Percentiles rank a stretch among this genome's conserved stretches.
These are phyloP conservation scores for Verticillium zaregamsianum DNA, from an alignment of 2,329 filamentous ascomycete species.

Conservation along the genomic window DNA sequence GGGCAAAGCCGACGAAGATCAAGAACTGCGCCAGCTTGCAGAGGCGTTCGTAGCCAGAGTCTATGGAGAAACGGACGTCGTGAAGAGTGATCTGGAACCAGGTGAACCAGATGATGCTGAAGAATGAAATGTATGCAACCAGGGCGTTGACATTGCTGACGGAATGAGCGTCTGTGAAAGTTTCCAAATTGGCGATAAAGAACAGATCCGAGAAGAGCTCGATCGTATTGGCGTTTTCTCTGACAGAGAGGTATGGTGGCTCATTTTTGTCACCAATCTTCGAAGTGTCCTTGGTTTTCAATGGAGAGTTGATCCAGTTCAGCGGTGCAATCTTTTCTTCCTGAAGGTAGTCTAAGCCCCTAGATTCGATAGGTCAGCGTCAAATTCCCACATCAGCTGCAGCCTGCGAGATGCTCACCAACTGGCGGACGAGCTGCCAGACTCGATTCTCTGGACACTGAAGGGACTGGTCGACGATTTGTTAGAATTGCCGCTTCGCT, in stretches of 20 bases:
- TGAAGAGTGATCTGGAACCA: conserved; percentile 57
- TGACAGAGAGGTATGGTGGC: not conserved
- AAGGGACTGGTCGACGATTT: not conserved
- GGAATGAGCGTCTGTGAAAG: conserved; percentile 50
- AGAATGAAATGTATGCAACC: conserved; percentile 44
- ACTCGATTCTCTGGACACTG: not conserved
- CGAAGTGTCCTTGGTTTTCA: conserved; percentile 1
- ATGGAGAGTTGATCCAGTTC: conserved; percentile 10
- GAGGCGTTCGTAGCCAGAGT: conserved; percentile 49
- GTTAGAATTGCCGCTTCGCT: not conserved
- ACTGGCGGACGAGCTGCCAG: not conserved
- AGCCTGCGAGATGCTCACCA: not conserved
- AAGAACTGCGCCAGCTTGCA: conserved; percentile 51
- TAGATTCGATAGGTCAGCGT: not conserved
- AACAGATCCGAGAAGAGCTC: conserved; percentile 59
- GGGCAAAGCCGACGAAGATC: conserved; percentile 52
- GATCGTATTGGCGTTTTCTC: conserved; percentile 44
- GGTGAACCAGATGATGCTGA: conserved; percentile 54
- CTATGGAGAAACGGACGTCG: conserved; percentile 53
- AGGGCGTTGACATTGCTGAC: conserved; percentile 40
- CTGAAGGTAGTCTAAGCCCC: conserved; percentile 9
- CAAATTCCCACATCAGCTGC: not conserved
- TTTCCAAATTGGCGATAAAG: conserved; percentile 56
- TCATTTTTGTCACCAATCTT: not conserved
- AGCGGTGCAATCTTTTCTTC: conserved; percentile 11